These are phyloP conservation scores for Termitomyces heimii DNA, from an alignment of 768 basidiomycete species.

Conservation along the genomic window DNA sequence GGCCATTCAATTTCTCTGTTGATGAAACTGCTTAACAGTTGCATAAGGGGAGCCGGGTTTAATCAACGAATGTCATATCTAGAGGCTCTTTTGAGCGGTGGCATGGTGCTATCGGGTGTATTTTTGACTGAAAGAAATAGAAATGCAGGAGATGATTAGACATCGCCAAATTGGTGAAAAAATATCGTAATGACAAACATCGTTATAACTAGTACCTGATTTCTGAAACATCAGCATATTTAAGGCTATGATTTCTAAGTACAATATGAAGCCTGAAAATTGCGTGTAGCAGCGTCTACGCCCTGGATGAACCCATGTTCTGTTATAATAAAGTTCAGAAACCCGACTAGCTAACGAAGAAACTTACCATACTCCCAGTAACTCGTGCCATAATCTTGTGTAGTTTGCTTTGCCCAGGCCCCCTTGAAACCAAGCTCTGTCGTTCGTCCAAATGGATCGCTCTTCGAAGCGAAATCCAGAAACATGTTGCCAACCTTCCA, in stretches of 20 bases:
- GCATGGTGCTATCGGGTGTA: not conserved
- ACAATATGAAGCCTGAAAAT: constrained; percentile 29
- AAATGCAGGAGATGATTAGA: not conserved
- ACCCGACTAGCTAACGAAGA: not conserved
- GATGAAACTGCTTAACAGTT: constrained; percentile 2
- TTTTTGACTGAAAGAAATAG: not conserved
- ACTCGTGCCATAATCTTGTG: constrained; percentile 35
- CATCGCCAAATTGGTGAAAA: not conserved
- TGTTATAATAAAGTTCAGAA: constrained; percentile 8
- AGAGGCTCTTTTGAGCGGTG: not conserved
- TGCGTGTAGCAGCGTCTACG: constrained; percentile 30
- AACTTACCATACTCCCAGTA: constrained; percentile 66
- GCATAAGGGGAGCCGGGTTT: not conserved
- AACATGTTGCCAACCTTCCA: constrained; percentile 71
- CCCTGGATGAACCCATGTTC: constrained; percentile 66
- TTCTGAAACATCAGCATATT: not conserved
- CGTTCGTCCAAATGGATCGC: constrained; percentile 18
- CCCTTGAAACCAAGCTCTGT: constrained; percentile 62
- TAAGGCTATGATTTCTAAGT: not conserved
- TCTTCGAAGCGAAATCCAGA: constrained; percentile 23
- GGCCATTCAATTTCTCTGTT: not conserved
- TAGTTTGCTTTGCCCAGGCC: constrained; percentile 48
- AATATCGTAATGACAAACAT: not conserved
- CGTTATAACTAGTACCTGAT: no score
- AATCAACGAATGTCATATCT: not conserved